Percentiles rank a stretch among this genome's conserved stretches.
Evolutionary conservation across 176 grass and related monocot genomes (phyloP).

Genomic region (Oryza longistaminata): DNA sequence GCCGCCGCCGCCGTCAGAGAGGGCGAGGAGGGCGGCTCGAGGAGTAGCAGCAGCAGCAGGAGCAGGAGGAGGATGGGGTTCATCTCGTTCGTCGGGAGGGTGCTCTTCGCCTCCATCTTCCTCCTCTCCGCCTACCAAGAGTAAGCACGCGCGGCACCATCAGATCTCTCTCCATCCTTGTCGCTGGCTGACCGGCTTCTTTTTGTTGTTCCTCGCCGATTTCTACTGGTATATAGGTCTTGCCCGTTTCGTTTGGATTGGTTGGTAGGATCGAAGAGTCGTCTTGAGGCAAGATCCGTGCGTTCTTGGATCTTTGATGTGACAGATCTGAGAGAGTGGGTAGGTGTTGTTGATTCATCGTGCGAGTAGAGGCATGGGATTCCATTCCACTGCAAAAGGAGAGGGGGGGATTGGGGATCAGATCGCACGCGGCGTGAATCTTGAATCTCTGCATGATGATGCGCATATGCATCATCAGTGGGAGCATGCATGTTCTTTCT

Average conservation of each 20-base stretch:
- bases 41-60: background rate
- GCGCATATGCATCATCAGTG: background rate
- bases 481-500: background rate
- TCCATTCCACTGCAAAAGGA: background rate
- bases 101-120: constrained; percentile 83
- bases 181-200: background rate
- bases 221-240: background rate
- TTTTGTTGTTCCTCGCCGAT: background rate
- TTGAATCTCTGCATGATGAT: background rate
- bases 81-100: constrained; percentile 73
- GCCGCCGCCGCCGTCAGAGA: background rate
- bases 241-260: background rate
- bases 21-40: background rate
- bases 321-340: constrained; percentile 4
- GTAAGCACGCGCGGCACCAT: constrained; percentile 16
- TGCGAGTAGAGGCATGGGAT: background rate
- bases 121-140: constrained; percentile 81
- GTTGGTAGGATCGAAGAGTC: background rate
- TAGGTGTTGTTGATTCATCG: background rate
- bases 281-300: constrained; percentile 19
- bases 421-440: background rate
- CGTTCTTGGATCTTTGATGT: constrained; percentile 19
- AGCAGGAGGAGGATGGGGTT: constrained; percentile 51
- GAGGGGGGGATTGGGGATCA: background rate
- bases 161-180: background rate